Evolutionary conservation across 164 flowering plant species (phyloP).

Genomic region (Santalum album): DNA sequence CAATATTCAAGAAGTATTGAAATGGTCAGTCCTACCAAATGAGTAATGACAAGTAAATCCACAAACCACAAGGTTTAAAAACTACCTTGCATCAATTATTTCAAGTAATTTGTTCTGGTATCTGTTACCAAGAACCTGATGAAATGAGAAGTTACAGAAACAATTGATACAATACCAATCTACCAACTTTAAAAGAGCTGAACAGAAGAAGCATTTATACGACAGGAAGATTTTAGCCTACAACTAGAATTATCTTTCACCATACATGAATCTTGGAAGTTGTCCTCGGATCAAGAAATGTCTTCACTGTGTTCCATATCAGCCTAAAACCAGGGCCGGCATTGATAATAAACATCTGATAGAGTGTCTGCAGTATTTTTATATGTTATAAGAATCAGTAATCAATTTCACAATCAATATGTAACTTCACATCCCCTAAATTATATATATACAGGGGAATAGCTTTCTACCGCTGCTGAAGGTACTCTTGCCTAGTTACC

Average conservation of each 20-base stretch:
- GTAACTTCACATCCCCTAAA: too few species aligned
- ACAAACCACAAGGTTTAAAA: neutral
- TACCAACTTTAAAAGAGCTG: neutral
- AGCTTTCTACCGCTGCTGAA: too few species aligned
- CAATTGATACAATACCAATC: neutral
- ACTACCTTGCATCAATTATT: conserved; percentile 26
- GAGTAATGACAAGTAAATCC: neutral
- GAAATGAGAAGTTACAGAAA: too few species aligned
- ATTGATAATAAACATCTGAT: conserved; percentile 32
- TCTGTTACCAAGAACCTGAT: conserved; percentile 29
- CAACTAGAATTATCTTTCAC: neutral
- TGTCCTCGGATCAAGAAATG: conserved; percentile 31
- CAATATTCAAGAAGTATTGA: neutral
- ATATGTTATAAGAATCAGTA: neutral
- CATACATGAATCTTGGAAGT: conserved; percentile 35
- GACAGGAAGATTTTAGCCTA: neutral
- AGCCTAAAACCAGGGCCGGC: conserved; percentile 40
- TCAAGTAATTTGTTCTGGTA: conserved; percentile 28
- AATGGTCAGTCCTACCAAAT: neutral
- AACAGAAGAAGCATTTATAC: neutral
- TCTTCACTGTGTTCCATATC: conserved; percentile 30
- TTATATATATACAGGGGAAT: too few species aligned
- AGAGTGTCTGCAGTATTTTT: conserved; percentile 26
- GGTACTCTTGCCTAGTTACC: too few species aligned
- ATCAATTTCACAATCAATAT: too few species aligned